These are phyloP conservation scores for Diaporthe capsici DNA, from an alignment of 2,329 filamentous ascomycete genomes.

Conservation along the genomic window DNA sequence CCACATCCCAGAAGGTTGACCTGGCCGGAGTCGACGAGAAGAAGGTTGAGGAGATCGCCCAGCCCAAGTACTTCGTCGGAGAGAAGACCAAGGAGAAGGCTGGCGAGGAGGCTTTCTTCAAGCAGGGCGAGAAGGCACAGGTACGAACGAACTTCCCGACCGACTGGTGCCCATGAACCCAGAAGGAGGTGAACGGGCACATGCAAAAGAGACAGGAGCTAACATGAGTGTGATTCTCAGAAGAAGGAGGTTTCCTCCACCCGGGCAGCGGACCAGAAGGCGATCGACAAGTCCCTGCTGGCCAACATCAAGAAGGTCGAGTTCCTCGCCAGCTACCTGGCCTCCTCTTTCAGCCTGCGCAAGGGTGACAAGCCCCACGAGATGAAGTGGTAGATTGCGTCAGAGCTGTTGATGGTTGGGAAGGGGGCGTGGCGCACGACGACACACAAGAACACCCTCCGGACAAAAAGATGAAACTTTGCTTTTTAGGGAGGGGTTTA, in stretches of 20 bases:
- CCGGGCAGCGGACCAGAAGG: constrained; percentile 98
- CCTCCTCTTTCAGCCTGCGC: constrained; percentile 96
- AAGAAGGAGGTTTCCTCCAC: constrained; percentile 97
- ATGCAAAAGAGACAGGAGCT: constrained; percentile 47
- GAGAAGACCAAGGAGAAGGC: constrained; percentile 97
- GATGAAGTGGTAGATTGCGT: constrained; percentile 91
- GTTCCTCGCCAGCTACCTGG: constrained; percentile 93
- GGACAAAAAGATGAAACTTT: constrained; percentile 47
- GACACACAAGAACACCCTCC: constrained; percentile 42
- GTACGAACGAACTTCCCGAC: constrained; percentile 9
- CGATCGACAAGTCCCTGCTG: constrained; percentile 95
- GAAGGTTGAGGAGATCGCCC: constrained; percentile 85
- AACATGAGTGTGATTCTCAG: constrained; percentile 65
- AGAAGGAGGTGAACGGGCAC: not conserved
- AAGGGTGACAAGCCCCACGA: constrained; percentile 99
- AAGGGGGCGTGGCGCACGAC: constrained; percentile 44
- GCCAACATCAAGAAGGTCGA: constrained; percentile 99
- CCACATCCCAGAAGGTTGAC: constrained; percentile 88
- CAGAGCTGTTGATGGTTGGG: constrained; percentile 39
- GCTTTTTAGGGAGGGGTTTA: constrained; percentile 43
- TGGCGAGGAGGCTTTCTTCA: constrained; percentile 99
- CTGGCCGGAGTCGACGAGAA: constrained; percentile 87
- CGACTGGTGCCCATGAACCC: not conserved
- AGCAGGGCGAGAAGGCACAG: constrained; percentile 98
- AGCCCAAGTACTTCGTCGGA: constrained; percentile 93